Conservation (phyloP, 768 basidiomycete species). For the Tricholoma terreum region DNA sequence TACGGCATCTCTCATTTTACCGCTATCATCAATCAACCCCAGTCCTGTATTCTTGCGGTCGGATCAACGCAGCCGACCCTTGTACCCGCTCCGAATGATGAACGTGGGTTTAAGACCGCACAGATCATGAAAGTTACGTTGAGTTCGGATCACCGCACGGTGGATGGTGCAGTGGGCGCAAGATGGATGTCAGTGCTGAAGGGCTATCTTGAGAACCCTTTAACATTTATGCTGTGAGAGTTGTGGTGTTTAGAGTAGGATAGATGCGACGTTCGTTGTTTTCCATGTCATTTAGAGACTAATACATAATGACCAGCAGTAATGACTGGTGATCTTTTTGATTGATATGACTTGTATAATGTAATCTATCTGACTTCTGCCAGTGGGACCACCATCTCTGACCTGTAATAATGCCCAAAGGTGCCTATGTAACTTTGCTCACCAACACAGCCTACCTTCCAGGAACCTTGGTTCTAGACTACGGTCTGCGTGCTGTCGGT, state of each 20-base stretch:
- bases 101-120: conserved; percentile 91
- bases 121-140: conserved; percentile 95
- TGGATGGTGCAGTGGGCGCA: conserved; percentile 95
- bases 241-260: neutral
- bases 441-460: conserved; percentile 68
- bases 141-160: conserved; percentile 92
- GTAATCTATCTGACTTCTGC: too few relatives aligned
- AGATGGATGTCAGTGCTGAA: conserved; percentile 93
- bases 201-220: conserved; percentile 93
- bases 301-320: neutral
- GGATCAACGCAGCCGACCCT: conserved; percentile 85
- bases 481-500: conserved; percentile 49
- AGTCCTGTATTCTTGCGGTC: conserved; percentile 96
- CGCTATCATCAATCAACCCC: conserved; percentile 98
- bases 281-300: neutral
- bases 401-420: conserved; percentile 35
- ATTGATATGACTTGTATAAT: too few relatives aligned
- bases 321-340: too few relatives aligned
- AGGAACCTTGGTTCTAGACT: conserved; percentile 58
- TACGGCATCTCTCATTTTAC: conserved; percentile 93
- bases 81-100: conserved; percentile 82
- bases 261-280: neutral
- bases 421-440: conserved; percentile 75
- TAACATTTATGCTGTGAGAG: conserved; percentile 90
- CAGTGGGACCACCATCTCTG: too few relatives aligned